These are phyloP conservation scores for Colletotrichum lini DNA, from an alignment of 2,329 filamentous ascomycete species.

Conservation along the genomic window DNA sequence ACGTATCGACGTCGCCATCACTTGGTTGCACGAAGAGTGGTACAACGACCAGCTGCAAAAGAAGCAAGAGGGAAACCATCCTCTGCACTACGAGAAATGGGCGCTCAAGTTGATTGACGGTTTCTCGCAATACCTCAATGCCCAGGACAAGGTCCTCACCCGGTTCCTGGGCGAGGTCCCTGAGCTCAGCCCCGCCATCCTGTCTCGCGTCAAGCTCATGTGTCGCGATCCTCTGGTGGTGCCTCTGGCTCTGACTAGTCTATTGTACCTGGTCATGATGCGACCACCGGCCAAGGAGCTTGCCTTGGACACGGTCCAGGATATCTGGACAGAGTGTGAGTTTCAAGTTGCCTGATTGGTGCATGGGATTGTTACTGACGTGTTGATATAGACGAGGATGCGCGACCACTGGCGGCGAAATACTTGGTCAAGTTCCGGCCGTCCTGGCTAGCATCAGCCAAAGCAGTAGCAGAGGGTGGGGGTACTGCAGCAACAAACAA, in stretches of 20 bases:
- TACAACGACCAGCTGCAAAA: conserved; percentile 81
- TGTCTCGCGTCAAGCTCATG: conserved; percentile 79
- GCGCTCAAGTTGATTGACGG: conserved; percentile 87
- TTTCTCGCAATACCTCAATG: conserved; percentile 91
- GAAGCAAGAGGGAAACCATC: conserved; percentile 61
- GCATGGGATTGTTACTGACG: conserved; percentile 41
- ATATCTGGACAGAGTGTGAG: conserved; percentile 77
- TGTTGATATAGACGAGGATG: conserved; percentile 68
- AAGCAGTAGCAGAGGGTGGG: conserved; percentile 44
- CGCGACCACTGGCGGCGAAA: conserved; percentile 73
- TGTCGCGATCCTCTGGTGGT: conserved; percentile 78
- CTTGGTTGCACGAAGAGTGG: conserved; percentile 98
- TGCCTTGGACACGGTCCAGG: conserved; percentile 75
- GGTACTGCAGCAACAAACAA: conserved; percentile 42
- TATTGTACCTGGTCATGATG: conserved; percentile 78
- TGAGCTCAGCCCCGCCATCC: conserved; percentile 78
- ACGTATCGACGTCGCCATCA: conserved; percentile 90
- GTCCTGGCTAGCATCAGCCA: conserved; percentile 59
- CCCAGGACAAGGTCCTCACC: conserved; percentile 89
- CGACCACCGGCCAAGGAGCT: conserved; percentile 74
- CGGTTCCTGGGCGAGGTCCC: conserved; percentile 94
- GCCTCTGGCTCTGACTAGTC: conserved; percentile 73
- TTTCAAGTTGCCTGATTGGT: conserved; percentile 36
- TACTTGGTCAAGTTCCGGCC: conserved; percentile 75
- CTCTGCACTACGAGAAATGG: conserved; percentile 83